These are phyloP conservation scores for Alisma plantagoaquatica DNA, from an alignment of 106 monocot species.

Conservation along the genomic window DNA sequence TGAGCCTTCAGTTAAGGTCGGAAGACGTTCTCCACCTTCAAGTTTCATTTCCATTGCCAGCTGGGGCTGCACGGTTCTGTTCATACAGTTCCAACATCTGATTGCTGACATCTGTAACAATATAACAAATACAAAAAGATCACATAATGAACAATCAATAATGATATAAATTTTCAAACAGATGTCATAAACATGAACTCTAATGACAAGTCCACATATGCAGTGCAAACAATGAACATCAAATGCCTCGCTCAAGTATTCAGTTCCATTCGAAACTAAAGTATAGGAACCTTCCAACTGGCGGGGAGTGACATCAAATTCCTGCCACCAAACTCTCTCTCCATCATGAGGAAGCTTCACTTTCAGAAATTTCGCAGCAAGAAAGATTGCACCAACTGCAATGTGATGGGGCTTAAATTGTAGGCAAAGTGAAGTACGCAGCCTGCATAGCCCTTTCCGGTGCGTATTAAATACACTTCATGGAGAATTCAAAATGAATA, in stretches of 20 bases:
- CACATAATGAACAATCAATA: background rate
- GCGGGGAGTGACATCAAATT: constrained; percentile 94
- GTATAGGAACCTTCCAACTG: constrained; percentile 70
- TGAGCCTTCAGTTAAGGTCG: constrained; percentile 14
- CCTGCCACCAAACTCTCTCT: constrained; percentile 96
- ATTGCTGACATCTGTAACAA: constrained; percentile 84
- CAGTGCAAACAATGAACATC: background rate
- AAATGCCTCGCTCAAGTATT: background rate
- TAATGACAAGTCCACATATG: no score
- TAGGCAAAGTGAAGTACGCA: constrained; percentile 91
- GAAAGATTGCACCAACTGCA: constrained; percentile 92
- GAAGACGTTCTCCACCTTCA: constrained; percentile 11
- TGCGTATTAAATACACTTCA: constrained; percentile 24
- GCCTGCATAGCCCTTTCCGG: constrained; percentile 52
- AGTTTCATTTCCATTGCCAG: constrained; percentile 41
- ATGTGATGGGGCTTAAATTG: constrained; percentile 98
- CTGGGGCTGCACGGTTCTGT: constrained; percentile 57
- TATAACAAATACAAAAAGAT: background rate
- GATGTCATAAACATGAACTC: background rate
- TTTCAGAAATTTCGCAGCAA: constrained; percentile 96
- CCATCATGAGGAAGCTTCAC: constrained; percentile 95
- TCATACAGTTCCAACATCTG: constrained; percentile 98
- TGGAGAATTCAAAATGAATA: constrained; percentile 3
- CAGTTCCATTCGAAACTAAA: background rate
- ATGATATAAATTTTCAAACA: background rate